Base-by-base conservation (phyloP, 179 eudicot species). In the Camellia oleifera region DNA sequence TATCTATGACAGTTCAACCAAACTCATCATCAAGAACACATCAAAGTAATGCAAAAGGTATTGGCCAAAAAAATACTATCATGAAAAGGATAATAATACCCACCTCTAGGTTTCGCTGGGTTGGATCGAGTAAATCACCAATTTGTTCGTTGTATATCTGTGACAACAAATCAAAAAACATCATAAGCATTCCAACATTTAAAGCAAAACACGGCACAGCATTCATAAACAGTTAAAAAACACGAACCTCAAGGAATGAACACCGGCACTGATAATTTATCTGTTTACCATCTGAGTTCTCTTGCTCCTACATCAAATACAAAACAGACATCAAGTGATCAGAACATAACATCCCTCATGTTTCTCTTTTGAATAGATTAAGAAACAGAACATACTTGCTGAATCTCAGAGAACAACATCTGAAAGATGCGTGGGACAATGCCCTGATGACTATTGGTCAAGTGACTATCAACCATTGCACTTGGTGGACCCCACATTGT, bases 401-500 rank as follows among this genome's bases (percentile, higher is more conserved):
- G 92, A 72, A 97, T 97, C 79, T 93, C 91, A 50, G 95, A 84
- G 88, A 97, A 93, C 78, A 97, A 79, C 90, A 83, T 88, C 88
- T 89, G 89, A 82, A 97, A 94, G 84, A 92, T 88, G 68, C 97
- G 94, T 0, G 99, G 99, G 72, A 87, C 97, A 75, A 97, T 83
- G 50, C 99, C 98, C 85, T 88, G 97, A 73, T 85, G 88, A 79
- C 82, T 85, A 75, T 84, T 84, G 40, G 85, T 72, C 52, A 87
- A 81, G 44, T 87, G 92, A 72, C 89, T 91, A 65, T 94, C 94
- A 40, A 96, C 93, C 97, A 97, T 94, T 62, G 97, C 95, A 53
- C 97, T 92, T 20, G 92, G 97, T 1, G 97, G 99, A 58, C 98
- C 99, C 98, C 99, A 97, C 92, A 97, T 85, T 12, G 99, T 92